Conservation (phyloP, 2,329 filamentous ascomycete genomes). For the Aspergillus tamarii region DNA sequence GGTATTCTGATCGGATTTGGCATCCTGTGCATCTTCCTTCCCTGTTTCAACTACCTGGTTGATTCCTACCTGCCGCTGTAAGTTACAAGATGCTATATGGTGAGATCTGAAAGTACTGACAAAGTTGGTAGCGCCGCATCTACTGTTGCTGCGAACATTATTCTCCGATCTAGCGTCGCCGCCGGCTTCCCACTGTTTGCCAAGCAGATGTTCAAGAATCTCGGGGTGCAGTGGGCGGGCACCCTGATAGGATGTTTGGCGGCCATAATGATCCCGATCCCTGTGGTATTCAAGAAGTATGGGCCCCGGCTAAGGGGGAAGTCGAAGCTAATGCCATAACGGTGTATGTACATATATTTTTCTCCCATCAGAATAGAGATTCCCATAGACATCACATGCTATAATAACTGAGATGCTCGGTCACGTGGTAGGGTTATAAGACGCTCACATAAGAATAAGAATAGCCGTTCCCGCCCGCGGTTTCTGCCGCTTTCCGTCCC, state of each 20-base stretch:
- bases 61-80: slow-evolving; percentile 42
- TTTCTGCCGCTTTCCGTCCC: not conserved
- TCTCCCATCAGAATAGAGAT: not conserved
- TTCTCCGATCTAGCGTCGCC: slow-evolving; percentile 42
- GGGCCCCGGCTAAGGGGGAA: slow-evolving; percentile 19
- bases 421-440: not conserved
- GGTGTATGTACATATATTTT: not conserved
- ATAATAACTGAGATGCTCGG: not conserved
- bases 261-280: slow-evolving; percentile 41
- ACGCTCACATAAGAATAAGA: not conserved
- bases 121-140: slow-evolving; percentile 47
- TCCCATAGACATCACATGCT: not conserved
- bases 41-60: slow-evolving; percentile 37
- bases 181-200: slow-evolving; percentile 43
- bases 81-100: slow-evolving; percentile 11
- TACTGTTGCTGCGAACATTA: slow-evolving; percentile 58
- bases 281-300: slow-evolving; percentile 32
- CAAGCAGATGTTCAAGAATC: slow-evolving; percentile 41
- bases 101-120: not conserved
- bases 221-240: slow-evolving; percentile 43
- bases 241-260: slow-evolving; percentile 42
- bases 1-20: slow-evolving; percentile 33
- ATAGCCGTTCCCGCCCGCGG: not conserved
- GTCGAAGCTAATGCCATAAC: not conserved
- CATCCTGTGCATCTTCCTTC: slow-evolving; percentile 33